Percentiles rank a stretch among this genome's conserved stretches.
Conservation (phyloP, 305 asterid species). For the Plantago coronopus region DNA sequence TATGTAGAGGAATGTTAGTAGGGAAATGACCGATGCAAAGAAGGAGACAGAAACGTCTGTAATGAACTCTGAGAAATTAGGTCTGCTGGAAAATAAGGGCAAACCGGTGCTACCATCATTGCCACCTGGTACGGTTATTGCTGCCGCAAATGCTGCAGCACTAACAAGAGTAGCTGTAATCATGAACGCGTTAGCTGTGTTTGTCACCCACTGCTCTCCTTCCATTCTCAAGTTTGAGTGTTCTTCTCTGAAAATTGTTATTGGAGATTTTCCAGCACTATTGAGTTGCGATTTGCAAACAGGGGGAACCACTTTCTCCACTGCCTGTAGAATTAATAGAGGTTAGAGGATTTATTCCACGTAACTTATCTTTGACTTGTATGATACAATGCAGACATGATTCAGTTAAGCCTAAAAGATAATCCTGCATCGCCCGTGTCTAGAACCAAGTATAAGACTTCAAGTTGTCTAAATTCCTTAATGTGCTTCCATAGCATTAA, state of each 20-base stretch:
- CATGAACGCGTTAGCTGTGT: not conserved
- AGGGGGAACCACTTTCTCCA: slow-evolving; percentile 31
- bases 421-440: too few relatives aligned
- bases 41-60: slow-evolving; percentile 5
- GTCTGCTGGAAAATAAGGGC: slow-evolving; percentile 1
- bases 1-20: not conserved
- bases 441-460: too few relatives aligned
- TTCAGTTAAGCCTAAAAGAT: too few relatives aligned
- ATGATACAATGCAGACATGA: too few relatives aligned
- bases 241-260: slow-evolving; percentile 5
- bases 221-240: slow-evolving; percentile 3
- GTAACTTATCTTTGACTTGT: too few relatives aligned
- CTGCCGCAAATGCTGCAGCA: slow-evolving; percentile 21
- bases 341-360: too few relatives aligned
- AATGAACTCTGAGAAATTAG: not conserved
- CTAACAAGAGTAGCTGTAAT: slow-evolving; percentile 19
- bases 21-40: not conserved
- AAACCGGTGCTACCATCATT: not conserved
- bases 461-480: too few relatives aligned
- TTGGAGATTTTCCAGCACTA: slow-evolving; percentile 26
- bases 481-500: too few relatives aligned
- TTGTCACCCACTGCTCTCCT: slow-evolving; percentile 22
- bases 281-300: slow-evolving; percentile 23
- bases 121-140: slow-evolving; percentile 28
- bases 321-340: slow-evolving; percentile 25